phyloP scores from a whole-genome alignment of 768 basidiomycete species.

The Russula dissimulans region DNA sequence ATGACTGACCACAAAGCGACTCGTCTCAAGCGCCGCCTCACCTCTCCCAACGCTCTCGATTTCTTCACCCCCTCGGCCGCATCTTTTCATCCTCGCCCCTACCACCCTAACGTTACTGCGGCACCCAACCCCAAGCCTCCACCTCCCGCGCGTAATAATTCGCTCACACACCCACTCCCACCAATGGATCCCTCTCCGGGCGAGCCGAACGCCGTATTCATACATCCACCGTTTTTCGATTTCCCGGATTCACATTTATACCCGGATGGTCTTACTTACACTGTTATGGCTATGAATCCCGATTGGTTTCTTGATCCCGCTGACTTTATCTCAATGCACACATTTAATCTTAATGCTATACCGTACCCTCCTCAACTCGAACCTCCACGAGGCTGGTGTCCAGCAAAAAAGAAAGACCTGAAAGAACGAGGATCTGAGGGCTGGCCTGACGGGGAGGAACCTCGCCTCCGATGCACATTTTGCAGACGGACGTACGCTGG shows the following conservation, averaged over 20 bases:
- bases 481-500: conserved; percentile 78
- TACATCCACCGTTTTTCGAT: conserved; percentile 61
- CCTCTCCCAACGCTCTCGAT: conserved; percentile 38
- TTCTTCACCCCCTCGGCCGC: conserved; percentile 57
- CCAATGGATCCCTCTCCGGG: conserved; percentile 49
- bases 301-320: conserved; percentile 71
- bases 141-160: conserved; percentile 10
- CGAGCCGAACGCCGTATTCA: conserved; percentile 60
- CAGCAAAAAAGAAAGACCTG: conserved; percentile 72
- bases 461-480: conserved; percentile 73
- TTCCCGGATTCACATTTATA: conserved; percentile 55
- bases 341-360: conserved; percentile 43
- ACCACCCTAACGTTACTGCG: conserved; percentile 33
- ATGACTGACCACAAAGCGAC: conserved; percentile 15
- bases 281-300: conserved; percentile 60
- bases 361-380: conserved; percentile 70
- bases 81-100: conserved; percentile 60
- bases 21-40: conserved; percentile 39
- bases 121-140: conserved; percentile 15
- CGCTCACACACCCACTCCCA: conserved; percentile 19
- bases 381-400: conserved; percentile 80
- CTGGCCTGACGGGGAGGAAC: conserved; percentile 77
- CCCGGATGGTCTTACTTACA: conserved; percentile 63
- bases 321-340: conserved; percentile 47
- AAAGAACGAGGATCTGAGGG: conserved; percentile 59